Conservation (phyloP, 345 rosid species). For the Rhizophora mangle region DNA sequence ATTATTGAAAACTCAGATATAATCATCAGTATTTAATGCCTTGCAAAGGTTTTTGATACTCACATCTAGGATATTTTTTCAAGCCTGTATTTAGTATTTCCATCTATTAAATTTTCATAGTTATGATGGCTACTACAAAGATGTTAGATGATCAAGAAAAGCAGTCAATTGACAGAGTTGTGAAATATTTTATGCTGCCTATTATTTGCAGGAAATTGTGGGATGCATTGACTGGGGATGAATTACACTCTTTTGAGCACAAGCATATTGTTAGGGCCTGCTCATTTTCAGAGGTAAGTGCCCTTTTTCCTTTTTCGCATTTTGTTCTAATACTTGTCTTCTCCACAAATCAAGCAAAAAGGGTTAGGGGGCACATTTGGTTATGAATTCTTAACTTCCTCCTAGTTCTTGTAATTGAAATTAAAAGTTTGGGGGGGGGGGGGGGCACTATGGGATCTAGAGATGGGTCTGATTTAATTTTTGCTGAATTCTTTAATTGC, state of each 20-base stretch:
- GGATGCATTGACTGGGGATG: slow-evolving; percentile 46
- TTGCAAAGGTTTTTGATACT: no score
- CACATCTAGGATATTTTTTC: not conserved
- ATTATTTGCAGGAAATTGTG: slow-evolving; percentile 38
- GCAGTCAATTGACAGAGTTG: not conserved
- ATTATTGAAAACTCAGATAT: no score
- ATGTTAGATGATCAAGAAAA: not conserved
- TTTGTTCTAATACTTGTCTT: not conserved
- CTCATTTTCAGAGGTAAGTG: slow-evolving; percentile 41
- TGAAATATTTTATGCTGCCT: slow-evolving; percentile 4
- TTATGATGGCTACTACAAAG: not conserved
- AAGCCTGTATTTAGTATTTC: not conserved
- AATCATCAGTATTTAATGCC: not conserved
- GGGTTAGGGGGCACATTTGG: not conserved
- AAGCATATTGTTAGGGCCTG: slow-evolving; percentile 48
- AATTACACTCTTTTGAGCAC: slow-evolving; percentile 41
- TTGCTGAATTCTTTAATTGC: no score
- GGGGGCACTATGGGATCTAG: no score
- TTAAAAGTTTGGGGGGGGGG: no score
- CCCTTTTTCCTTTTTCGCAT: not conserved
- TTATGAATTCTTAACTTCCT: not conserved
- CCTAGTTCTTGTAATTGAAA: no score
- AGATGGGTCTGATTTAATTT: no score
- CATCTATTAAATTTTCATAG: not conserved
- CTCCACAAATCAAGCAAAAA: not conserved